Conservation (phyloP, 768 basidiomycete genomes). For the Boletus rex-veris region DNA sequence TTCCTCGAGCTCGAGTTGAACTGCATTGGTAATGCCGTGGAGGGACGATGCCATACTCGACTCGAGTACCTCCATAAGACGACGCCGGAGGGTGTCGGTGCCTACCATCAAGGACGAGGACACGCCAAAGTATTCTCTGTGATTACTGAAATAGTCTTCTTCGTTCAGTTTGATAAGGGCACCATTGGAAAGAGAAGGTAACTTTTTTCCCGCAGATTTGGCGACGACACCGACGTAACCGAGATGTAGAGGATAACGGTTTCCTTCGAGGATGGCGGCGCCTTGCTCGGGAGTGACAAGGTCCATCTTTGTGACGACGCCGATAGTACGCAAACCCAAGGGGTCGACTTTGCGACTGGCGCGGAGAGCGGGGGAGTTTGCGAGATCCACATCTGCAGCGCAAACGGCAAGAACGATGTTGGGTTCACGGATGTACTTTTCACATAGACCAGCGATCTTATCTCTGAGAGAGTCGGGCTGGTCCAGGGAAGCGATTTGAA, state of each 20-base stretch:
- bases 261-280: conserved; percentile 75
- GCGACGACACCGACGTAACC: conserved; percentile 97
- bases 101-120: conserved; percentile 80
- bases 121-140: conserved; percentile 59
- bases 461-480: conserved; percentile 94
- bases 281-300: conserved; percentile 85
- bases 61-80: conserved; percentile 96
- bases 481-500: conserved; percentile 92
- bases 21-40: conserved; percentile 94
- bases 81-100: conserved; percentile 82
- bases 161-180: conserved; percentile 55
- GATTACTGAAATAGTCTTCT: conserved; percentile 61
- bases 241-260: conserved; percentile 93
- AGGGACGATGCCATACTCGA: conserved; percentile 96
- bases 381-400: conserved; percentile 96
- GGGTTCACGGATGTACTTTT: conserved; percentile 98
- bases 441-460: conserved; percentile 85
- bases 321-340: conserved; percentile 90
- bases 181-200: conserved; percentile 46
- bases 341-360: conserved; percentile 95
- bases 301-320: conserved; percentile 99
- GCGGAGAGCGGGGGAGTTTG: conserved; percentile 93
- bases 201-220: conserved; percentile 63
- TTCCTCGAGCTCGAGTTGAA: conserved; percentile 95
- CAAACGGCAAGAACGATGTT: conserved; percentile 99